A percentile compares a stretch with the other conserved stretches of the same genome.
phyloP scores from a whole-genome alignment of 139 green algal genomes.

The Chlorella sorokiniana region DNA sequence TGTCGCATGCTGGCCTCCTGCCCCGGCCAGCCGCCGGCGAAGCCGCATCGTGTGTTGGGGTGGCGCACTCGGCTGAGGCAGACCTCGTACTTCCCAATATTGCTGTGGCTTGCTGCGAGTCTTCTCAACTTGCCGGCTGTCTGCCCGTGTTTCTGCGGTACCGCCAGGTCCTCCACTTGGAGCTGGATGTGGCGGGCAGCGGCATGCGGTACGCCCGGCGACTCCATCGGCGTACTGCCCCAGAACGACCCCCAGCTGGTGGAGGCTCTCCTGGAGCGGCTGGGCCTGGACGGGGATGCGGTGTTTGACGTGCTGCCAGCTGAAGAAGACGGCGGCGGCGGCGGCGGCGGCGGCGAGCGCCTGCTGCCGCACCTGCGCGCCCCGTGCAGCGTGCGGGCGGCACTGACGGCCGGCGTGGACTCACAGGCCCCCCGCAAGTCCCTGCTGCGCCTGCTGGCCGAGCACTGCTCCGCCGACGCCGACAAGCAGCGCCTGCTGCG shows the following conservation, averaged over 20 bases:
- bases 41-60: too few species aligned
- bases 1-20: too few species aligned
- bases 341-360: not conserved
- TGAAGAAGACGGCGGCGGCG: constrained; percentile 7
- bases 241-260: constrained; percentile 76
- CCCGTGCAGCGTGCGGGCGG: constrained; percentile 79
- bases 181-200: constrained; percentile 74
- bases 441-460: constrained; percentile 84
- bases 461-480: constrained; percentile 72
- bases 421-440: constrained; percentile 80
- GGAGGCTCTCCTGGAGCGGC: constrained; percentile 51
- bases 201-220: constrained; percentile 80
- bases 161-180: constrained; percentile 89
- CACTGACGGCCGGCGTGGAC: constrained; percentile 73
- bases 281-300: constrained; percentile 53
- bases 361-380: constrained; percentile 72
- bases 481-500: constrained; percentile 73
- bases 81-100: too few species aligned
- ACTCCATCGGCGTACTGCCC: constrained; percentile 85
- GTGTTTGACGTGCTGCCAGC: constrained; percentile 61
- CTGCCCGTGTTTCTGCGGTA: too few species aligned
- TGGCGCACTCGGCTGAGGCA: too few species aligned
- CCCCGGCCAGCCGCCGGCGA: too few species aligned
- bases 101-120: too few species aligned
- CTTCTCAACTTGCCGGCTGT: too few species aligned